Percentiles rank a stretch among this genome's conserved stretches.
Conservation (phyloP, 2,329 filamentous ascomycete species). For the Talaromyces funiculosus region DNA sequence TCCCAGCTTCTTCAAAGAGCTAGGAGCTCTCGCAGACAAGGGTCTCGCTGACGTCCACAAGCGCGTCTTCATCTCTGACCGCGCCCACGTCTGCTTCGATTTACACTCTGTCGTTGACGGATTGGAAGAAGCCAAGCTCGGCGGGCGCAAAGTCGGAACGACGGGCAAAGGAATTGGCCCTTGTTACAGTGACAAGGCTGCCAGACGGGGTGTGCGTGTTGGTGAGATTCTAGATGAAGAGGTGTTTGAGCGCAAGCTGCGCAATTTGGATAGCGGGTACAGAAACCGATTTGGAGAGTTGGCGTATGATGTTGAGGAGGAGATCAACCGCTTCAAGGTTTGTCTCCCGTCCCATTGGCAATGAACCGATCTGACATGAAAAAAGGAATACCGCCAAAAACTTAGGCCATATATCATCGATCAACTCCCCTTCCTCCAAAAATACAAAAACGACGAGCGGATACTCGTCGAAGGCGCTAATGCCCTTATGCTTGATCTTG, state of each 20-base stretch:
- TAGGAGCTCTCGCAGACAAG: conserved; percentile 39
- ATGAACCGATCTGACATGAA: conserved; percentile 11
- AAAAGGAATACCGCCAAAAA: conserved; percentile 31
- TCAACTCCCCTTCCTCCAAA: conserved; percentile 49
- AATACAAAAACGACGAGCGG: conserved; percentile 49
- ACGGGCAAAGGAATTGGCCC: conserved; percentile 51
- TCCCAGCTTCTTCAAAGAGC: conserved; percentile 45
- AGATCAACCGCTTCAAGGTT: conserved; percentile 54
- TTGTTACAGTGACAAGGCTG: conserved; percentile 59
- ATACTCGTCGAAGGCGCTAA: conserved; percentile 59
- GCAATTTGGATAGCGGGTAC: conserved; percentile 48
- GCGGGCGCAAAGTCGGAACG: conserved; percentile 44
- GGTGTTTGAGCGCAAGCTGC: conserved; percentile 51
- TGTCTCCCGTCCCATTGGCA: not conserved
- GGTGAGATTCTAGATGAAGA: conserved; percentile 54
- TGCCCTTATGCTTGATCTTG: conserved; percentile 57
- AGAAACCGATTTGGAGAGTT: conserved; percentile 55
- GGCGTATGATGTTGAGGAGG: conserved; percentile 55
- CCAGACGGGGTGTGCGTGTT: conserved; percentile 54
- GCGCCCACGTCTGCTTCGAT: conserved; percentile 42
- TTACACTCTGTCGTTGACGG: conserved; percentile 43
- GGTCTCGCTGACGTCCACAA: conserved; percentile 36
- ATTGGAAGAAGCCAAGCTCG: conserved; percentile 40
- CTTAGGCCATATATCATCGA: conserved; percentile 37
- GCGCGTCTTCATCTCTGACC: conserved; percentile 44